These are phyloP conservation scores for Aspergillus sp. DNA, from an alignment of 2,329 filamentous ascomycete species.

Conservation along the genomic window DNA sequence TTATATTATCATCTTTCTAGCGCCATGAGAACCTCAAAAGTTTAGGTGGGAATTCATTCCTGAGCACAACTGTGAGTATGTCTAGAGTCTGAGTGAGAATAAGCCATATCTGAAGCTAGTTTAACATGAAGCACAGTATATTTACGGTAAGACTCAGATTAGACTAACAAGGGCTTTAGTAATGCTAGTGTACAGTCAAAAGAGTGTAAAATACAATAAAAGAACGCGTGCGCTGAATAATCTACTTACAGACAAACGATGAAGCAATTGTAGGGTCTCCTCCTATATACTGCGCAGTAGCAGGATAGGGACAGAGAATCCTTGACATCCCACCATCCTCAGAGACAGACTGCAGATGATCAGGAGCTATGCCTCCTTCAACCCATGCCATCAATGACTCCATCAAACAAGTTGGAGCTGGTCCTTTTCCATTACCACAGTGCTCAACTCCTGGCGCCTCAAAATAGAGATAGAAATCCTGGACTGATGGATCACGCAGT, in stretches of 20 bases:
- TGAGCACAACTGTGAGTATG: no score
- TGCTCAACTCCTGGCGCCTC: constrained; percentile 39
- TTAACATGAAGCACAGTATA: no score
- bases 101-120: no score
- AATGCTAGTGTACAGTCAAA: no score
- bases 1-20: no score
- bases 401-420: constrained; percentile 5
- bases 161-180: no score
- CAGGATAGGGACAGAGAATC: background rate
- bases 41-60: no score
- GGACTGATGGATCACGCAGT: constrained; percentile 22
- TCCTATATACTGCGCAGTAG: background rate
- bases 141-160: no score
- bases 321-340: background rate
- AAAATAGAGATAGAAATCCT: constrained; percentile 40
- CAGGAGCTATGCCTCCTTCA: constrained; percentile 14
- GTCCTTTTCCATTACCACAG: constrained; percentile 31
- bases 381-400: constrained; percentile 13
- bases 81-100: no score
- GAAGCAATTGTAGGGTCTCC: background rate
- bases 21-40: no score
- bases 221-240: no score
- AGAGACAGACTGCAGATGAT: constrained; percentile 32
- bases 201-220: no score
- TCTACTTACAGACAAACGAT: background rate